Conservation (phyloP, 2,329 filamentous ascomycete species). For the Fusarium miscanthi region DNA sequence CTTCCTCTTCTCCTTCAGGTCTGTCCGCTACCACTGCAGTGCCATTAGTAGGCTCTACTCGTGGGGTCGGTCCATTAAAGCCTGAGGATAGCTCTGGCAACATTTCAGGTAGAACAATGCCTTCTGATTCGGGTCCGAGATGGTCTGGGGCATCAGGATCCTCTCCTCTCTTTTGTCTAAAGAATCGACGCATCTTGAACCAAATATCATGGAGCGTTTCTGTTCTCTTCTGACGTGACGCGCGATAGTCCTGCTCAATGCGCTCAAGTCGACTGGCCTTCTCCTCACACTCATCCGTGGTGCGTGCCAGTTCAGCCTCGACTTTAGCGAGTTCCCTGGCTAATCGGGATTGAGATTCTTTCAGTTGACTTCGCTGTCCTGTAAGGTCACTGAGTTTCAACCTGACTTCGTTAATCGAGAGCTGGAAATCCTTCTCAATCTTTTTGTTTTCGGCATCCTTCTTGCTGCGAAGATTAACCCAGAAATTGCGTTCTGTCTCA, state of each 20-base stretch:
- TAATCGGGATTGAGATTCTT: conserved; percentile 45
- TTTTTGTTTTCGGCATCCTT: conserved; percentile 40
- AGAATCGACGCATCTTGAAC: conserved; percentile 50
- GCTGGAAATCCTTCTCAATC: conserved; percentile 44
- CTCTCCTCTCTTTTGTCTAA: conserved; percentile 47
- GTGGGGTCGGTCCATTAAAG: conserved; percentile 23
- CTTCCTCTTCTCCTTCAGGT: not conserved
- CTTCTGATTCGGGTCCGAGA: conserved; percentile 29
- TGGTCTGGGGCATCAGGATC: conserved; percentile 25
- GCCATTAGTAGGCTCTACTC: conserved; percentile 3
- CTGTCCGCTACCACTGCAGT: not conserved
- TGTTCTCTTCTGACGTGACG: conserved; percentile 44
- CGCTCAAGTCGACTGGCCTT: conserved; percentile 50
- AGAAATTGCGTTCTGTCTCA: conserved; percentile 52
- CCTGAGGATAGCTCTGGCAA: conserved; percentile 9
- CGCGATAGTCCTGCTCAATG: conserved; percentile 49
- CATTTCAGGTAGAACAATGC: conserved; percentile 19
- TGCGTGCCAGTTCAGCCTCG: conserved; percentile 54
- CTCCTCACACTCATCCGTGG: conserved; percentile 46
- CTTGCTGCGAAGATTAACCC: conserved; percentile 45
- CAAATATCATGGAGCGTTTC: conserved; percentile 45
- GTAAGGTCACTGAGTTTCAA: conserved; percentile 47
- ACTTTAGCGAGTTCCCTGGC: conserved; percentile 48
- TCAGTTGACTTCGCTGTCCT: conserved; percentile 45
- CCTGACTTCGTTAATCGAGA: conserved; percentile 42